phyloP scores from a whole-genome alignment of 108 stramenopile species.

The Nitzschia sp. region DNA sequence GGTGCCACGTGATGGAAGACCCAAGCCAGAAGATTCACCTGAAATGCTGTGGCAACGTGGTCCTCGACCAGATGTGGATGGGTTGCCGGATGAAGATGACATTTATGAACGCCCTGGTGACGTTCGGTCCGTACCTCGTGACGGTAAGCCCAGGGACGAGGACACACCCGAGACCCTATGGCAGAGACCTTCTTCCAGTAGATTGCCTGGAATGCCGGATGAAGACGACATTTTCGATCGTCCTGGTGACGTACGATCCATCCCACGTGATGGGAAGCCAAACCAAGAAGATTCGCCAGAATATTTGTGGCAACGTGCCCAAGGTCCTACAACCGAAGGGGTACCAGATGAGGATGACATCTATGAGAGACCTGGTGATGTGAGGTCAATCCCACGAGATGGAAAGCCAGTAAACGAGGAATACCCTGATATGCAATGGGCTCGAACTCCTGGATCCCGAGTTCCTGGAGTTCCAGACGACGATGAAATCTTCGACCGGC shows the following conservation, averaged over 20 bases:
- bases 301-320: conserved; percentile 4
- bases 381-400: conserved; percentile 29
- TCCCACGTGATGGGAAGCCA: conserved; percentile 30
- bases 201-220: conserved; percentile 6
- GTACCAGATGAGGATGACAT: conserved; percentile 12
- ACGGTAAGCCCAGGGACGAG: conserved; percentile 4
- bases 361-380: conserved; percentile 24
- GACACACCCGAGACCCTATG: conserved; percentile 1
- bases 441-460: conserved; percentile 2
- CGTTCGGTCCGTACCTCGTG: conserved; percentile 14
- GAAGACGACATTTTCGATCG: conserved; percentile 23
- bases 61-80: conserved; percentile 7
- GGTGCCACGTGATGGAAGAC: conserved; percentile 30
- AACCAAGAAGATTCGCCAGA: conserved; percentile 4
- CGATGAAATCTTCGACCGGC: conserved; percentile 23
- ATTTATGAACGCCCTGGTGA: conserved; percentile 14
- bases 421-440: conserved; percentile 17
- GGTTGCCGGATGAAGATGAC: conserved; percentile 23
- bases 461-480: conserved; percentile 21
- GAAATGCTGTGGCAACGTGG: conserved; percentile 20
- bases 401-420: conserved; percentile 21
- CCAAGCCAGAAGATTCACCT: conserved; percentile 20
- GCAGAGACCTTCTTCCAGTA: conserved; percentile 1
- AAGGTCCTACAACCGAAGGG: neutral
- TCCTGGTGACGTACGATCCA: conserved; percentile 19